Conservation (phyloP, 2,329 filamentous ascomycete species). For the Arthrobotrys conoides region DNA sequence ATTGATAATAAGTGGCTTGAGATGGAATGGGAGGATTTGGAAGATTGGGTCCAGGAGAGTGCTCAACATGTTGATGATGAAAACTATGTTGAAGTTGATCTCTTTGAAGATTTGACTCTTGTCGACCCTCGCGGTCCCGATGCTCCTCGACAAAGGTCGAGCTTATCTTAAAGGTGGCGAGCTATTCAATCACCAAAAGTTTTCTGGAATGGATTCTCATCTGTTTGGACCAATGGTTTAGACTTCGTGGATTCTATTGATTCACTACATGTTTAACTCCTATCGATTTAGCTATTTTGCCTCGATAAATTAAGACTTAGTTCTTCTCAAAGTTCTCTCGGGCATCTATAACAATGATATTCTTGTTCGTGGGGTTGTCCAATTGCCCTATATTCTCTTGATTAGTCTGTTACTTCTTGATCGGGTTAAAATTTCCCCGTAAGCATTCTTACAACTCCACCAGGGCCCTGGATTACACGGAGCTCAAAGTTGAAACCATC, state of each 20-base stretch:
- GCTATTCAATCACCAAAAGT: not conserved
- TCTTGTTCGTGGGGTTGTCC: not conserved
- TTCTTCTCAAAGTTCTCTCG: not conserved
- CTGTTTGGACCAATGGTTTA: not conserved
- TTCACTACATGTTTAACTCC: slow-evolving; percentile 4
- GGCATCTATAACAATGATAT: not conserved
- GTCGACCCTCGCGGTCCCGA: slow-evolving; percentile 31
- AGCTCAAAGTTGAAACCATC: not conserved
- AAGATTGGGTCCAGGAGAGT: slow-evolving; percentile 51
- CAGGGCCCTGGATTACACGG: not conserved
- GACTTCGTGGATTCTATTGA: not conserved
- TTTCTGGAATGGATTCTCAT: not conserved
- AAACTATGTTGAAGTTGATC: slow-evolving; percentile 44
- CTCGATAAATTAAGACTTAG: not conserved
- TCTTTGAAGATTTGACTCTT: slow-evolving; percentile 53
- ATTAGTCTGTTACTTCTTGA: not conserved
- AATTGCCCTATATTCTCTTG: not conserved
- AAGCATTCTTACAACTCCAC: not conserved
- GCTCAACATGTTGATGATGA: slow-evolving; percentile 40
- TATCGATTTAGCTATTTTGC: not conserved
- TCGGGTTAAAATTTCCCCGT: not conserved
- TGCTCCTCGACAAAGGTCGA: not conserved
- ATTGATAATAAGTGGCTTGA: slow-evolving; percentile 56
- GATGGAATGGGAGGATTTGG: slow-evolving; percentile 55
- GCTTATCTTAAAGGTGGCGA: too few relatives aligned